Percentiles rank a stretch among this genome's conserved stretches.
Conservation (phyloP, 768 basidiomycete species). For the Guyanaporus albipodus region DNA sequence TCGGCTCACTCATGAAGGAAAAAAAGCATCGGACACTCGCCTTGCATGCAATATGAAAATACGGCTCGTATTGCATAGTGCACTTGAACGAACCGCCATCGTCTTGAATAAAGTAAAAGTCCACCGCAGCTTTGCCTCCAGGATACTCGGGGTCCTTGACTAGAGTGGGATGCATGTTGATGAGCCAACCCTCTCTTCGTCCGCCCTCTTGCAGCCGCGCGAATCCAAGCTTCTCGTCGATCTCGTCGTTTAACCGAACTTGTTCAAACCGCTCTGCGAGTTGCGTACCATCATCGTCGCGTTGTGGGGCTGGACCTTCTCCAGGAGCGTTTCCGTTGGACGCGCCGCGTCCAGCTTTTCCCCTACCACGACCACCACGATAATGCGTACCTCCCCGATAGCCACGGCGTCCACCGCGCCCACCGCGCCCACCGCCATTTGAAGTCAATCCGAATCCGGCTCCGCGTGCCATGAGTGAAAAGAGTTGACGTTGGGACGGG, state of each 20-base stretch:
- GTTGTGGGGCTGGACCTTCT: slow-evolving; percentile 51
- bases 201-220: slow-evolving; percentile 73
- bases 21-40: slow-evolving; percentile 38
- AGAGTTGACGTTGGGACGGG: neutral
- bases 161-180: slow-evolving; percentile 98
- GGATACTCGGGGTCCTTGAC: slow-evolving; percentile 83
- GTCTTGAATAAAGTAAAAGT: slow-evolving; percentile 96
- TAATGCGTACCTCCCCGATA: slow-evolving; percentile 32
- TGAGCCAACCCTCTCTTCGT: slow-evolving; percentile 84
- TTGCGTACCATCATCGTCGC: slow-evolving; percentile 89
- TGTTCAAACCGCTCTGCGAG: slow-evolving; percentile 85
- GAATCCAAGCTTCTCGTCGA: slow-evolving; percentile 94
- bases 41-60: slow-evolving; percentile 91
- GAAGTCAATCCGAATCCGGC: slow-evolving; percentile 54
- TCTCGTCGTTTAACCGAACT: slow-evolving; percentile 70
- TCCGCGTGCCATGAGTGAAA: slow-evolving; percentile 41
- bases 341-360: slow-evolving; percentile 35
- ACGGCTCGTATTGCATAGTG: slow-evolving; percentile 90
- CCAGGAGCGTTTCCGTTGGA: slow-evolving; percentile 32
- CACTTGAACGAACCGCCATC: slow-evolving; percentile 96
- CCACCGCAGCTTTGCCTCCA: slow-evolving; percentile 84
- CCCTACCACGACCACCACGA: slow-evolving; percentile 50
- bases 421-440: slow-evolving; percentile 37
- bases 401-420: slow-evolving; percentile 38
- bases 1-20: slow-evolving; percentile 3